Evolutionary conservation across 805 yeast species (phyloP), one percentile per base, ranked within the genome.

Genomic region (Saccharomycopsis fibuligera): DNA sequence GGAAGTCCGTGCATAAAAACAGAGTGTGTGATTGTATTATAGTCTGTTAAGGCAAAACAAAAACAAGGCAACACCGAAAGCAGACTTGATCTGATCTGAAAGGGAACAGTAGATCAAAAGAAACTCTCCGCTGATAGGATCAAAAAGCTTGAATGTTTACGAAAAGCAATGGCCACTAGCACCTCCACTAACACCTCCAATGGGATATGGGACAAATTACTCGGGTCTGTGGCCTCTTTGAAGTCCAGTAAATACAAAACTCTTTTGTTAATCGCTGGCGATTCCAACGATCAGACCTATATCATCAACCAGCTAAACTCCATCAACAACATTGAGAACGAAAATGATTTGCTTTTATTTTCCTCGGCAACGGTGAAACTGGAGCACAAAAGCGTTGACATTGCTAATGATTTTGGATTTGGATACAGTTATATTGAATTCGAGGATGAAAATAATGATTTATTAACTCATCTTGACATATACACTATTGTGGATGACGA

Each of bases 321-420:
- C 22, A 5, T 33, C 37, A 33, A 33, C 37, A 33, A n/a, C 6
- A 17, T n/a, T 12, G 12, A n/a, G 17, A 16, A n/a, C 17, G 37
- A 17, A 9, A 17, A 12, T 33, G 19, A 16, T 12, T 27, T 27
- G 31, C 31, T 27, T n/a, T n/a, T n/a, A n/a, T n/a, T n/a, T n/a
- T n/a, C n/a, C n/a, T 35, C 10, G 38, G 16, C 38, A 30, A 14
- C 38, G 8, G 38, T 22, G 19, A 22, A 35, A 35, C 9, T 35
- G 22, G 6, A 8, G 31, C 10, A 27, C 17, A 17, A 40, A 4
- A 16, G 17, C 5, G 35, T n/a, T 5, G 10, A 23, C 19, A 4
- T 40, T 6, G 44, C 44, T 6, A 40, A 40, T 31, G 44, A 40
- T 9, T 40, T 40, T 40, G 44, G 44, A 17, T 6, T 40, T 27